Evolutionary conservation across 2,329 filamentous ascomycete genomes (phyloP).

Genomic region (Cladosporium austrohemisphaericum): DNA sequence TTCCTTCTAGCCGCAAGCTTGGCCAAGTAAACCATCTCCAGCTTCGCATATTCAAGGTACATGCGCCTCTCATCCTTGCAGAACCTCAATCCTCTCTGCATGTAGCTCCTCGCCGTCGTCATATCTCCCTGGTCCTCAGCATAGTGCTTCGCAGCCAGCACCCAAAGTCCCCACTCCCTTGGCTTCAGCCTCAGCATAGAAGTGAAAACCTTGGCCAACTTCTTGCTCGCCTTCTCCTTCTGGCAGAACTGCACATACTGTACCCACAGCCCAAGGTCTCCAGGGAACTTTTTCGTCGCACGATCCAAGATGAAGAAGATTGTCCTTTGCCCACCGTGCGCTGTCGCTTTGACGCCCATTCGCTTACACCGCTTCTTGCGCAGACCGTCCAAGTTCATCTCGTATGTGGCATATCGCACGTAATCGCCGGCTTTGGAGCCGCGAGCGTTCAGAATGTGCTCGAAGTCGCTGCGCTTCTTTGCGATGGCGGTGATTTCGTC

Average conservation of each 20-base stretch:
- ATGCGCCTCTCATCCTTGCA: slow-evolving; percentile 70
- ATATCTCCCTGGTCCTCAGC: slow-evolving; percentile 82
- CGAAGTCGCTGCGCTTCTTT: slow-evolving; percentile 85
- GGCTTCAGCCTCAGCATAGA: slow-evolving; percentile 80
- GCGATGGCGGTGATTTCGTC: slow-evolving; percentile 88
- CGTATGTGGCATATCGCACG: slow-evolving; percentile 73
- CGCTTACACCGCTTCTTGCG: slow-evolving; percentile 79
- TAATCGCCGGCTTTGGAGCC: slow-evolving; percentile 75
- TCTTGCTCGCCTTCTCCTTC: slow-evolving; percentile 60
- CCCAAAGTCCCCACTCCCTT: slow-evolving; percentile 77
- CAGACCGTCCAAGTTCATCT: slow-evolving; percentile 66
- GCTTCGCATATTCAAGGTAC: slow-evolving; percentile 85
- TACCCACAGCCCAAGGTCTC: slow-evolving; percentile 78
- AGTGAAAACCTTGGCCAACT: slow-evolving; percentile 58
- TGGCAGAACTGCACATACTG: slow-evolving; percentile 82
- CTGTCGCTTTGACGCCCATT: slow-evolving; percentile 69
- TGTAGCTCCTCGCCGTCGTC: slow-evolving; percentile 74
- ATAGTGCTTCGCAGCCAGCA: slow-evolving; percentile 72
- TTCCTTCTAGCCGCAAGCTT: slow-evolving; percentile 72
- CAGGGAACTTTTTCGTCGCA: slow-evolving; percentile 77
- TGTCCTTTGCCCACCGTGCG: slow-evolving; percentile 68
- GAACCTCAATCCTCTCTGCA: slow-evolving; percentile 88
- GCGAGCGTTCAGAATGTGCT: slow-evolving; percentile 82
- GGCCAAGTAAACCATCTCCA: slow-evolving; percentile 88
- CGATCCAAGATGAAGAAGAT: slow-evolving; percentile 89